Base-by-base conservation (phyloP, 2,329 filamentous ascomycete genomes). In the Xylariaceae sp. region DNA sequence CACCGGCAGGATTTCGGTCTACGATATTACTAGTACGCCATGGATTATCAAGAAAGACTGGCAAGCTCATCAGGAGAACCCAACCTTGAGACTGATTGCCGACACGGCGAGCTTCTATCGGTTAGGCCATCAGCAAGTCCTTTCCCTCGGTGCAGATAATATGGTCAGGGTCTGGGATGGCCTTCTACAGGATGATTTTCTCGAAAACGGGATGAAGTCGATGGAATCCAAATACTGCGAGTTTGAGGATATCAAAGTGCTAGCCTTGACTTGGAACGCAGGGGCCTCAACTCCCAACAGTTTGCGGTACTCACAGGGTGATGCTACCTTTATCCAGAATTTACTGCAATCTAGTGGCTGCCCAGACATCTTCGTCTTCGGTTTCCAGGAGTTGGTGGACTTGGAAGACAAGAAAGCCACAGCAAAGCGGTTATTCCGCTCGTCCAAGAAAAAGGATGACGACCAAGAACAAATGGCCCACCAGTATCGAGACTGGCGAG, bases 351-450 rank as follows among this genome's bases (percentile, higher is more conserved):
- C 79, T n/a, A 83, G 86, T 50, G 79, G 85, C 32, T 82, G 86
- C 6, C 89, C 93, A 0, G 93, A 97, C 56, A 90, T 98, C 40
- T 70, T 97, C 2, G 80, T 97, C 1, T 98, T 98, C 72, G 92
- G 91, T 1, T 98, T 98, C 65, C 93, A 98, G 66, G 93, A 98
- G 67, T 76, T 98, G n/a, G 93, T 98, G 4, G 93, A 98, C 61
- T 74, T 98, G 6, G 93, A 98, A 65, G 88, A 98, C 69, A 97
- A 97, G 71, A 94, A 91, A 55, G 86, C 94, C 40, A 97, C 92
- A 19, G 93, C 93, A n/a, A 96, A 93, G 69, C 89, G 88, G 44
- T 83, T 97, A 56, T 85, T 97, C 63, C 93, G 91, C 61, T 93
- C 93, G 66, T 95, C 95, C 63, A 87, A 88, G 59, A 83, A 86